Evolutionary conservation across 2,329 filamentous ascomycete species (phyloP), one percentile per base, ranked within the genome.

Genomic region (Orbilia quercus): DNA sequence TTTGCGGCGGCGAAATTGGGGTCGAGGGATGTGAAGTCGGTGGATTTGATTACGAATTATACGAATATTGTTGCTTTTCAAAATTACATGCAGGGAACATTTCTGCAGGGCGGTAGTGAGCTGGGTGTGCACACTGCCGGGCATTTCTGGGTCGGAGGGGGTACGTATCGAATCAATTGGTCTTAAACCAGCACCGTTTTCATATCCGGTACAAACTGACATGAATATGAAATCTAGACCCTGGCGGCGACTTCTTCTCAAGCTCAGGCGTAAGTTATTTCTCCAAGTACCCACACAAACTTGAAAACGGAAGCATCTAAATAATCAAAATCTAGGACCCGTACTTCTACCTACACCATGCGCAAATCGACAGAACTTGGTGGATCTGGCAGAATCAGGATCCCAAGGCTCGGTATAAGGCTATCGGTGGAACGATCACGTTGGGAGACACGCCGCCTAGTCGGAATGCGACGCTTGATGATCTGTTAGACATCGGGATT

Each of bases 351-450:
- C 76, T 83, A 7, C 83, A 84, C 72, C 83, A 84, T 63, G 82
- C 78, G 0, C 80, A 82, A 75, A 81, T 85, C 58, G 83, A 85
- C 71, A 79, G 83, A 11, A 79, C 82, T 50, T 84, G 82, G 77
- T 84, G 82, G 77, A 82, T 84, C 75, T 84, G 83, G 83, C 83
- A 84, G 78, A 83, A 82, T 63, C 80, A 82, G 20, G 80, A 84
- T 75, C 80, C 78, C 78, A 77, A 78, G 44, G 78, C 80, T 44
- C 74, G 81, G 6, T 70, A 82, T 23, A 74, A 81, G 38, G 77
- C 77, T 2, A 79, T 83, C 45, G 80, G 78, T 3, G 81, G 82
- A 4, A 84, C 82, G 0, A 81, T 82, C 55, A 83, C 82, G 0
- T 76, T 83, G 75, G 78, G 81, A 72, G 80, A 84, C 72, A 76